Evolutionary conservation across 371 early-diverging fungal genomes (phyloP).

Genomic region (Dinochytrium kinnereticum): DNA sequence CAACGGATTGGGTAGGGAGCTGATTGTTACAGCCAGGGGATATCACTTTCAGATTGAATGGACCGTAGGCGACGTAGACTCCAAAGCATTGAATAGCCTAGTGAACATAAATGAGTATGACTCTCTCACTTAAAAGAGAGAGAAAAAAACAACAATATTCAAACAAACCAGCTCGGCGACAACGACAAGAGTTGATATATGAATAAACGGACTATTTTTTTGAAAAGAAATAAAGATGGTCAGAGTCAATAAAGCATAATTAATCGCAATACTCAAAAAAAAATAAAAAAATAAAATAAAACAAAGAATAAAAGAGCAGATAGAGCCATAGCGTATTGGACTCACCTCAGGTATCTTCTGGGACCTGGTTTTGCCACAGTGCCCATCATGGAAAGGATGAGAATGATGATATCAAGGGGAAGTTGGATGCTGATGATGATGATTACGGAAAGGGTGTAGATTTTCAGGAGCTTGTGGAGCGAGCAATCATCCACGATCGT

Average conservation of each 20-base stretch:
- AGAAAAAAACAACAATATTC: background rate
- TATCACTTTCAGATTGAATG: constrained; percentile 11
- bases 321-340: no score
- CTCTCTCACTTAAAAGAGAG: no score
- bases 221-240: no score
- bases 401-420: constrained; percentile 27
- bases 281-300: constrained; percentile 5
- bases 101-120: background rate
- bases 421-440: constrained; percentile 16
- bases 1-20: constrained; percentile 13
- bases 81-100: constrained; percentile 31
- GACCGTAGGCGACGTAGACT: constrained; percentile 31
- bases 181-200: constrained; percentile 21
- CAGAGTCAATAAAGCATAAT: no score
- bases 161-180: constrained; percentile 19
- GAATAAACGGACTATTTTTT: constrained; percentile 30
- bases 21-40: constrained; percentile 1
- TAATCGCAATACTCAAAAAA: no score
- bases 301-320: background rate
- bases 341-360: constrained; percentile 26
- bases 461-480: constrained; percentile 5
- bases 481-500: constrained; percentile 30
- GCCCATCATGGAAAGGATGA: constrained; percentile 38
- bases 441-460: constrained; percentile 23
- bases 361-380: constrained; percentile 39